These are phyloP conservation scores for Lepidium campestre DNA, from an alignment of 441 rosid genomes.

Conservation along the genomic window DNA sequence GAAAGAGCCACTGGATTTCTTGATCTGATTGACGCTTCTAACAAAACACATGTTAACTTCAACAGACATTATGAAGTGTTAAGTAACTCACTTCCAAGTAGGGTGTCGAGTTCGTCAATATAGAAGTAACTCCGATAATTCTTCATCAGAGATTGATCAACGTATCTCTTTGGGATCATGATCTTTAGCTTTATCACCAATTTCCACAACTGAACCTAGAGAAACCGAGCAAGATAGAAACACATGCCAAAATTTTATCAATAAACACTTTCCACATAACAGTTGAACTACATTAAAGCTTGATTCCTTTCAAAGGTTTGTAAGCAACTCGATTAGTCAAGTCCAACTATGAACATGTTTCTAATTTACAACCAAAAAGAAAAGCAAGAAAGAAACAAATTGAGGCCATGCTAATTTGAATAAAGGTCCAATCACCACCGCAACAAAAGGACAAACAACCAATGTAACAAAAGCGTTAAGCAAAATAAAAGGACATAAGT, in stretches of 20 bases:
- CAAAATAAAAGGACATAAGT: no score
- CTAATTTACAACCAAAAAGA: no score
- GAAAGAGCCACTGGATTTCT: neutral
- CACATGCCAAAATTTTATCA: neutral
- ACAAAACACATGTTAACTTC: neutral
- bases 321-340: no score
- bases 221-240: neutral
- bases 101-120: constrained; percentile 36
- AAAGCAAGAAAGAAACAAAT: no score
- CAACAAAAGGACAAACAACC: no score
- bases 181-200: constrained; percentile 21
- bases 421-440: no score
- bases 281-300: no score
- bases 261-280: no score
- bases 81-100: constrained; percentile 55
- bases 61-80: neutral
- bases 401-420: no score
- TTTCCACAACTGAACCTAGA: constrained; percentile 23
- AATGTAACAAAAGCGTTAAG: no score
- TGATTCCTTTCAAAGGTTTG: no score
- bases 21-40: neutral
- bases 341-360: no score
- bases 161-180: constrained; percentile 15
- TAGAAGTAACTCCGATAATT: constrained; percentile 1
- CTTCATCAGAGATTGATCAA: constrained; percentile 11